phyloP scores from a whole-genome alignment of 1,284 basidiomycete species.

The Cerrena zonata region DNA sequence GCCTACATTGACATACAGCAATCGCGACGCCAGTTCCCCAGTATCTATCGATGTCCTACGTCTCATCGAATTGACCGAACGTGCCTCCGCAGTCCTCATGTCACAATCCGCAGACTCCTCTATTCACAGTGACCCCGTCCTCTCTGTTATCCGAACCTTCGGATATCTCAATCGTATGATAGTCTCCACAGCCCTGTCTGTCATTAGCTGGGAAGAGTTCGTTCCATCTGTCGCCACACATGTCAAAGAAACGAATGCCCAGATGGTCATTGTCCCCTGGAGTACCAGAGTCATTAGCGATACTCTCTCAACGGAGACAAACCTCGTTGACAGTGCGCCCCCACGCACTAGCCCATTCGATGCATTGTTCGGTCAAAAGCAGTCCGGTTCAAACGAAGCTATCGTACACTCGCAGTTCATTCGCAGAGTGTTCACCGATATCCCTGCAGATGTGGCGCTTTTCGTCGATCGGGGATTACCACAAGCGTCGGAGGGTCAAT shows the following conservation, averaged over 20 bases:
- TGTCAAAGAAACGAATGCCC: conserved; percentile 50
- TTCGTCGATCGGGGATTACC: conserved; percentile 64
- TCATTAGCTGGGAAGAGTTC: conserved; percentile 65
- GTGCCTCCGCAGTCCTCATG: conserved; percentile 81
- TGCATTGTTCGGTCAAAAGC: conserved; percentile 41
- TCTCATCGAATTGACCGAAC: conserved; percentile 82
- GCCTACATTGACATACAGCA: not conserved
- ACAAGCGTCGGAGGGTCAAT: conserved; percentile 11
- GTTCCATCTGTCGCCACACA: conserved; percentile 62
- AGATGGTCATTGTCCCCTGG: conserved; percentile 85
- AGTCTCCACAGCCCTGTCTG: conserved; percentile 64
- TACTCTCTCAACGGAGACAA: not conserved
- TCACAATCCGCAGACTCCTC: conserved; percentile 68
- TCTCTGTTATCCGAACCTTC: conserved; percentile 79
- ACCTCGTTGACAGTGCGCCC: conserved; percentile 26
- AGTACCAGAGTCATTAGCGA: no score
- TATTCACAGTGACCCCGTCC: conserved; percentile 70
- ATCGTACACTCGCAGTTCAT: conserved; percentile 74
- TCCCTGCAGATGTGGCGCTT: conserved; percentile 66
- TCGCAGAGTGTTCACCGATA: conserved; percentile 69
- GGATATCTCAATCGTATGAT: conserved; percentile 56
- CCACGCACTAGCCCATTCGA: conserved; percentile 38
- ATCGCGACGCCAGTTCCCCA: not conserved
- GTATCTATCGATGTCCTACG: conserved; percentile 70
- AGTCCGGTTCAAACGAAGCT: conserved; percentile 35